Evolutionary conservation across 306 rosid species (phyloP), one percentile per base, ranked within the genome.

Genomic region (Urtica urens): DNA sequence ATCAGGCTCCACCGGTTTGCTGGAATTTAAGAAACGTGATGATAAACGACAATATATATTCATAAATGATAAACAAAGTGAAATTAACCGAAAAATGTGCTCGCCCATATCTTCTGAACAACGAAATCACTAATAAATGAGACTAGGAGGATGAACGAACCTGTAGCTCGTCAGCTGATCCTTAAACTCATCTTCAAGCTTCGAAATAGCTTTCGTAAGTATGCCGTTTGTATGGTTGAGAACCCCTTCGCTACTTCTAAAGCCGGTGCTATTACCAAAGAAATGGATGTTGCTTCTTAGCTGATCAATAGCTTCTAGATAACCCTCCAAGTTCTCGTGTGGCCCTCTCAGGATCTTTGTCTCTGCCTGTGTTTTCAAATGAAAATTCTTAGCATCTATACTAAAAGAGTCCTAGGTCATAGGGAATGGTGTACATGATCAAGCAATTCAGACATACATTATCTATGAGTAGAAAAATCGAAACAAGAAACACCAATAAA

Each of bases 1-100:
- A 47, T 90, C 94, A 44, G 96, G 99, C 51, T 90, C 99, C 94
- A 90, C 99, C 29, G 96, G 87, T 65, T 90, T 90, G 81, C 99
- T 90, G 78, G 39, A 66, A 74, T 59, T 43, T 37, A 45, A 58
- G 52, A 59, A 29, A 9, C 33, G 10, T 10, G 3, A 6, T 48
- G 33, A 29, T 2, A 7, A 33, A 50, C 17, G 6, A 9, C 9
- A 12, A 39, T 50, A 13, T 2, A 15, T 50, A 14, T 2, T 2
- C 28, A 10, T 6, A 8, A 27, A 16, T 29, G 17, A 31, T 16
- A 2, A 31, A 15, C 39, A 50, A 31, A 50, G 17, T 31, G 55
- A 18, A 31, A n/a, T n/a, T 15, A 26, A 26, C 35, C 29, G 30
- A 3, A 44, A 29, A 51, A 10, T 58, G 10, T n/a, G n/a, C n/a